These are phyloP conservation scores for Acanthamoeba polyphaga DNA, from an alignment of 208 protist species.

Conservation along the genomic window DNA sequence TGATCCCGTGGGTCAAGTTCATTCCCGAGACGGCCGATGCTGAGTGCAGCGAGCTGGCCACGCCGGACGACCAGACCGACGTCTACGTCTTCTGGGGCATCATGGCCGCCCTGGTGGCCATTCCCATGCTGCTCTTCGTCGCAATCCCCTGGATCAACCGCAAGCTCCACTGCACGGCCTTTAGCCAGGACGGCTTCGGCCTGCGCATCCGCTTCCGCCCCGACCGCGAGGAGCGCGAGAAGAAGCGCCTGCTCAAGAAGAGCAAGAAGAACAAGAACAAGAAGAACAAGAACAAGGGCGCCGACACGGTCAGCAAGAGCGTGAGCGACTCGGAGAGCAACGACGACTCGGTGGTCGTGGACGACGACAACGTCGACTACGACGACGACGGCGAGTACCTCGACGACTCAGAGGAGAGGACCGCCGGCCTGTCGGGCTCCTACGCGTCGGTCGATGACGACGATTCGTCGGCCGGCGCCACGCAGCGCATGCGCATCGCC, in stretches of 20 bases:
- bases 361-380: not conserved
- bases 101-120: slow-evolving; percentile 32
- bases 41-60: slow-evolving; percentile 68
- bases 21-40: slow-evolving; percentile 25
- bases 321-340: not conserved
- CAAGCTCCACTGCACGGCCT: slow-evolving; percentile 64
- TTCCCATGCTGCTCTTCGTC: slow-evolving; percentile 36
- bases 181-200: slow-evolving; percentile 9
- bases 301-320: not conserved
- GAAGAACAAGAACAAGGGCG: slow-evolving; percentile 15
- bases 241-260: slow-evolving; percentile 17
- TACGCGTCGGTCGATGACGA: not conserved
- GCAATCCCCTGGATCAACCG: slow-evolving; percentile 21
- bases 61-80: not conserved
- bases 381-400: not conserved
- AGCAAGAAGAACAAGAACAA: slow-evolving; percentile 34
- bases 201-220: slow-evolving; percentile 43
- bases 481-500: not conserved
- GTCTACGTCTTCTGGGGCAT: slow-evolving; percentile 61
- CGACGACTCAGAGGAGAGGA: slow-evolving; percentile 1
- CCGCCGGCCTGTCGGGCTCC: not conserved
- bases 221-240: not conserved
- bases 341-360: not conserved
- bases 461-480: not conserved
- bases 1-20: slow-evolving; percentile 67